Percentiles rank a stretch among this genome's conserved stretches.
These are phyloP conservation scores for Penicillium verrucosum DNA, from an alignment of 2,329 filamentous ascomycete genomes.

Conservation along the genomic window DNA sequence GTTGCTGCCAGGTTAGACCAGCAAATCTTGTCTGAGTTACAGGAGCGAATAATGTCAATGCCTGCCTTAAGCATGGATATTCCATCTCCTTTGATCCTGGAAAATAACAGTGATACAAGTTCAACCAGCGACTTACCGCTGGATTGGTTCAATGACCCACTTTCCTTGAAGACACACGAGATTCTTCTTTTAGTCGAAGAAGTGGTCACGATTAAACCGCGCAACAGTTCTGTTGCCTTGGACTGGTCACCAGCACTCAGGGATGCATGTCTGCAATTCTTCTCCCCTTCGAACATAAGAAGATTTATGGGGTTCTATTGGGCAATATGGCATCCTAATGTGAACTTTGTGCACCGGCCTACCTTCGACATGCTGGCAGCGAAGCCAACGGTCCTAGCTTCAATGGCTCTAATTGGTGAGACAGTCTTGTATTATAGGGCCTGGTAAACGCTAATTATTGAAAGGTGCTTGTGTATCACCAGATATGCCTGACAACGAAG, in stretches of 20 bases:
- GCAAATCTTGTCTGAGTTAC: not conserved
- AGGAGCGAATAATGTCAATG: not conserved
- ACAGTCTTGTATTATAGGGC: not conserved
- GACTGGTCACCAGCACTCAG: conserved; percentile 35
- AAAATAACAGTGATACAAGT: conserved; percentile 4
- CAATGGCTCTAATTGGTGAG: conserved; percentile 38
- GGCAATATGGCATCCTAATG: conserved; percentile 40
- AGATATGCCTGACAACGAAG: conserved; percentile 27
- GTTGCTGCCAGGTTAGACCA: conserved; percentile 8
- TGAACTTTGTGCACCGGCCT: conserved; percentile 36
- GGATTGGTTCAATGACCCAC: conserved; percentile 21
- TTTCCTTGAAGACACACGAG: conserved; percentile 34
- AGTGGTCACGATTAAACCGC: conserved; percentile 34
- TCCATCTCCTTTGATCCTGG: conserved; percentile 1
- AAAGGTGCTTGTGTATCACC: conserved; percentile 31
- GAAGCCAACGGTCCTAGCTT: conserved; percentile 33
- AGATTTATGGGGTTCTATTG: conserved; percentile 37
- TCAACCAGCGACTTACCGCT: conserved; percentile 6
- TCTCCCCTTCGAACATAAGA: conserved; percentile 19
- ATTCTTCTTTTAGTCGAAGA: conserved; percentile 36
- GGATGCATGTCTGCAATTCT: conserved; percentile 23
- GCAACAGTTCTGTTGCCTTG: conserved; percentile 34
- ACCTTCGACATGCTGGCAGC: conserved; percentile 32
- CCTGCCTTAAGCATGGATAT: not conserved
- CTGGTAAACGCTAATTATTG: not conserved